Evolutionary conservation across 441 rosid species (phyloP).

Genomic region (Hura crepitans): DNA sequence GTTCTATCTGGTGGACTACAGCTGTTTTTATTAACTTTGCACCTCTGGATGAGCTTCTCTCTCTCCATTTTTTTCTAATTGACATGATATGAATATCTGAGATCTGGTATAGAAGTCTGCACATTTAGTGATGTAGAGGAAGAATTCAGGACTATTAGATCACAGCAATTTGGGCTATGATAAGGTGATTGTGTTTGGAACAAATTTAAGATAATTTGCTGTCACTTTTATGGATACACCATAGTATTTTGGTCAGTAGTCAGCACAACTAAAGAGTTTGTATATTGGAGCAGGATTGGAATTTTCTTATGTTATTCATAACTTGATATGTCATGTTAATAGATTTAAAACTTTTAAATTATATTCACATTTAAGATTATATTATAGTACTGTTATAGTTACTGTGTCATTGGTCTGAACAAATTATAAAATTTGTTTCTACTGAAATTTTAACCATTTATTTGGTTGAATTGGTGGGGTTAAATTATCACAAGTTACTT

Average conservation of each 20-base stretch:
- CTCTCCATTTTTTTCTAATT: neutral
- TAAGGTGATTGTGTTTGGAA: no score
- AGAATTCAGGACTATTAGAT: no score
- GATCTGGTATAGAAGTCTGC: neutral
- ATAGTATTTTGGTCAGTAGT: neutral
- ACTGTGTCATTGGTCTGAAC: neutral
- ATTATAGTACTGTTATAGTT: neutral
- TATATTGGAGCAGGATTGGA: neutral
- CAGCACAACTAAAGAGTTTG: neutral
- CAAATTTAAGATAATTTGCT: no score
- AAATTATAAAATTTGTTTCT: neutral
- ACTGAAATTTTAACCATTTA: neutral
- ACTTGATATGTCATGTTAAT: neutral
- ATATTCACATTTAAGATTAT: neutral
- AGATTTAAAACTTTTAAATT: neutral
- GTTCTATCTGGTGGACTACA: neutral
- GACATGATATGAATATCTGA: no score
- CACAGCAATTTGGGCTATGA: no score
- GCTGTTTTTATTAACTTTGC: neutral
- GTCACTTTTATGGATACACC: neutral
- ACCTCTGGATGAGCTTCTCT: neutral
- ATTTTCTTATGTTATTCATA: neutral
- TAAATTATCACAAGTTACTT: neutral
- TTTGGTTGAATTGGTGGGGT: neutral
- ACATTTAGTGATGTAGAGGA: no score